Evolutionary conservation across 192 early-diverging fungal species (phyloP).

Genomic region (Backusella morwellensis): DNA sequence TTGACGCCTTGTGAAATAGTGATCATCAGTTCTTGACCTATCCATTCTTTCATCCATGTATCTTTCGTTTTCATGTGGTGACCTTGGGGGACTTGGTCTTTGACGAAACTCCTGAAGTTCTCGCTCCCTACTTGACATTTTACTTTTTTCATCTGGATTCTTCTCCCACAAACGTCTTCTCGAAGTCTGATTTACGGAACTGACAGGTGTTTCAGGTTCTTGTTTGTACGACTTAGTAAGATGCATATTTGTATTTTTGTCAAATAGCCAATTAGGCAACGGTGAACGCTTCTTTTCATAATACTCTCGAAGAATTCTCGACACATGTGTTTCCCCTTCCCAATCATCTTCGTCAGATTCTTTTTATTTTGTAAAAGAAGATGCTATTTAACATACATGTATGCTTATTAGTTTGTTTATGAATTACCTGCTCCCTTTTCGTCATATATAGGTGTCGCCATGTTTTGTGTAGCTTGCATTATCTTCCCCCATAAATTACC

Average conservation of each 20-base stretch:
- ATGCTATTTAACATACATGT: not conserved
- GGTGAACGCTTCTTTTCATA: constrained; percentile 46
- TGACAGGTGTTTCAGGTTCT: not conserved
- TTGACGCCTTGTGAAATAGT: not conserved
- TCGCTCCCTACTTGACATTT: constrained; percentile 8
- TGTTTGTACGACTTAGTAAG: too few species aligned
- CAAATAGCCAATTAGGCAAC: constrained; percentile 27
- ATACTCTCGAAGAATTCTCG: constrained; percentile 49
- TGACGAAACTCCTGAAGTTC: constrained; percentile 14
- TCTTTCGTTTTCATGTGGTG: not conserved
- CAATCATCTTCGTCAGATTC: constrained; percentile 57
- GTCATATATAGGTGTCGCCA: constrained; percentile 19
- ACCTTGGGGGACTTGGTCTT: not conserved
- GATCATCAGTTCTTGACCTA: not conserved
- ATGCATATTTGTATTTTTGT: constrained; percentile 11
- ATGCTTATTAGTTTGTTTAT: not conserved
- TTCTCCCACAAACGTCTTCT: constrained; percentile 8
- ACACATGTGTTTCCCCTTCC: constrained; percentile 56
- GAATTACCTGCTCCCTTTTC: constrained; percentile 32
- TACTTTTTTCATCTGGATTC: not conserved
- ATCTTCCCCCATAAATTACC: constrained; percentile 32
- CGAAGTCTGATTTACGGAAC: not conserved
- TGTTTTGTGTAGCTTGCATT: constrained; percentile 28
- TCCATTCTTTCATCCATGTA: not conserved
- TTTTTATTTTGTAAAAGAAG: constrained; percentile 15